Percentiles rank a stretch among this genome's conserved stretches.
Evolutionary conservation across 257 asterid genomes (phyloP).

Genomic region (Datura wrightii): DNA sequence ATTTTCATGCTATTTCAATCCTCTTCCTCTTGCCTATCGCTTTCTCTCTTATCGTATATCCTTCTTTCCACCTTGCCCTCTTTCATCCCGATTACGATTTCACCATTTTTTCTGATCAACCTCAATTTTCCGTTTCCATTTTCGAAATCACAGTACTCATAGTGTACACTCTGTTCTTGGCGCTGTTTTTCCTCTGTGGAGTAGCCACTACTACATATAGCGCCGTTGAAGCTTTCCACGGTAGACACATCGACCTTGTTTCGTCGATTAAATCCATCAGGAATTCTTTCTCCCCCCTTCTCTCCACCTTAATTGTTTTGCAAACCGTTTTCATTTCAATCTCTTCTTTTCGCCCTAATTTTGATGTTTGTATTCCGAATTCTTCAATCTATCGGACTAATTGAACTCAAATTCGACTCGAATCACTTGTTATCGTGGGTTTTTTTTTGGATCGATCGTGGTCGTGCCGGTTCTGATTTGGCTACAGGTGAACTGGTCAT

Average conservation of each 20-base stretch:
- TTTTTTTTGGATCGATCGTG: background rate
- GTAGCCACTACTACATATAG: background rate
- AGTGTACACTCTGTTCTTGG: background rate
- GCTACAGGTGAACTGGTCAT: slow-evolving; percentile 29
- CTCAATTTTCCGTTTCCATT: no score
- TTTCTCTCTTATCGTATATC: background rate
- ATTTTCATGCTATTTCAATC: background rate
- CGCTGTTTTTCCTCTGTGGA: background rate
- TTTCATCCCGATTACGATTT: background rate
- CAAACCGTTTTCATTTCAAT: background rate
- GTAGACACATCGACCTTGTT: background rate
- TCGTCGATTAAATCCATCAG: background rate
- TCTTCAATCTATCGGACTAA: background rate
- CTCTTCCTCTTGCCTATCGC: background rate
- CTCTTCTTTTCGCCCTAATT: background rate
- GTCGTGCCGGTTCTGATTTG: background rate
- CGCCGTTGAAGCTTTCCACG: background rate
- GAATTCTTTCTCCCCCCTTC: background rate
- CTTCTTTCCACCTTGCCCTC: background rate
- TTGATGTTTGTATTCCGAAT: background rate
- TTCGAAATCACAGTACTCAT: background rate
- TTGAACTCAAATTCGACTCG: background rate
- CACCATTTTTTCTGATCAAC: background rate
- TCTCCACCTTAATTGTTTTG: background rate
- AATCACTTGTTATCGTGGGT: background rate